Evolutionary conservation across 2,329 filamentous ascomycete species (phyloP).

Genomic region (Dendrostoma leiphaemia): DNA sequence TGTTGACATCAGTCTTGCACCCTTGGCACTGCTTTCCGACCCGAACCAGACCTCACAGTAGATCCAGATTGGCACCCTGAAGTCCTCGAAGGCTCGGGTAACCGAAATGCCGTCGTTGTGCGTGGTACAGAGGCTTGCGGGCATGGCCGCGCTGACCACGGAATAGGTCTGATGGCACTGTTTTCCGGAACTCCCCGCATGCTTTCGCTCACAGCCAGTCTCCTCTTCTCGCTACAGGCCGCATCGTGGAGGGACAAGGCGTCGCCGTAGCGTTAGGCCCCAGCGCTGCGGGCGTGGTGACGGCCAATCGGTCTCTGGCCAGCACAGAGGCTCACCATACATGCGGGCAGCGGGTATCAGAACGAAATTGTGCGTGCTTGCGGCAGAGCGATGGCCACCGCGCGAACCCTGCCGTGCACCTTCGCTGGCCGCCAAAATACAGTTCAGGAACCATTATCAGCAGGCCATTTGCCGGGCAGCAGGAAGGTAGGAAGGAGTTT

Average conservation of each 20-base stretch:
- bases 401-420: slow-evolving; percentile 41
- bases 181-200: slow-evolving; percentile 50
- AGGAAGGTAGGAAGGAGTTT: too few species aligned
- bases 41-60: slow-evolving; percentile 43
- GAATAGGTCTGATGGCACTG: slow-evolving; percentile 43
- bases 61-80: slow-evolving; percentile 50
- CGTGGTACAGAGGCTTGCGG: slow-evolving; percentile 55
- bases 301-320: slow-evolving; percentile 66
- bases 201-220: slow-evolving; percentile 33
- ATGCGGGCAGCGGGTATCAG: slow-evolving; percentile 39
- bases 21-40: slow-evolving; percentile 13
- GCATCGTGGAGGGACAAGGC: slow-evolving; percentile 50
- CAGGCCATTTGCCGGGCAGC: slow-evolving; percentile 34
- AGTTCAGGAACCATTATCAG: slow-evolving; percentile 40
- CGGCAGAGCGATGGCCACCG: slow-evolving; percentile 38
- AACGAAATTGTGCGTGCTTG: slow-evolving; percentile 38
- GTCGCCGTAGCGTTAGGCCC: slow-evolving; percentile 47
- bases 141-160: slow-evolving; percentile 45
- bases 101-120: slow-evolving; percentile 49
- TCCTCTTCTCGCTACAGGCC: slow-evolving; percentile 50
- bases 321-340: slow-evolving; percentile 37
- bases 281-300: slow-evolving; percentile 51
- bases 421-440: slow-evolving; percentile 40
- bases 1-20: too few species aligned
- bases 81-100: slow-evolving; percentile 30